Base-by-base conservation (phyloP, 768 basidiomycete species). In the Tubosaeta sp. region DNA sequence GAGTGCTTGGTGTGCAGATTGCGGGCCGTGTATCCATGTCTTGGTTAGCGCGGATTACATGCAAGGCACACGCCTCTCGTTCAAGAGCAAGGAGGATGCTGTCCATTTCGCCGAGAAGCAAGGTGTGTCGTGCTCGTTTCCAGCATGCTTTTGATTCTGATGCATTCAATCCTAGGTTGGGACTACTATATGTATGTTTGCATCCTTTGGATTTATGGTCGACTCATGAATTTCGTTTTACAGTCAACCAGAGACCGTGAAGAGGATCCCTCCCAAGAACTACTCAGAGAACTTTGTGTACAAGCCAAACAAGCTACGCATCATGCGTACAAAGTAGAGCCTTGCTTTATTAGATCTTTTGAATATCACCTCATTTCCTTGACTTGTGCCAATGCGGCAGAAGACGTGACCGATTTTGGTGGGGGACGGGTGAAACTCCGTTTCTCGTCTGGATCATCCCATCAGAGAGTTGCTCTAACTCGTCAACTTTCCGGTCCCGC, bases 41-140 rank as follows among this genome's bases (percentile, higher is more conserved):
- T 29, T 38, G 18, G 16, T 54, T 42, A 92, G 91, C 56, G 94
- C 92, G 51, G 94, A 97, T 70, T 97, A 96, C 70, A 88, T 95
- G 86, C 94, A 97, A 67, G 92, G 88, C 18, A 90, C 90, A 4
- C 82, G 86, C 4, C 48, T 95, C 55, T 78, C 82, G 34, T 97
- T 98, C 80, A 77, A 78, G 61, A 83, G 82, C 48, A 90, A 88
- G 71, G 90, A 92, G 65, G 91, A 92, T 61, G 95, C 95, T 30
- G 77, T 95, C 46, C 89, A 91, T 62, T 98, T 97, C 65, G 89
- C 93, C 21, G 94, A 96, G 77, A 96, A 94, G 73, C 95, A 98
- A 78, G 95, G 93, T 85, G 59, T 40, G 73, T 53, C 18, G 21
- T 12, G 19, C 55, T 51, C 35, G 29, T 32, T 13, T 19, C 47